These are phyloP conservation scores for Vaucheria bursata DNA, from an alignment of 352 stramenopile genomes.

Conservation along the genomic window DNA sequence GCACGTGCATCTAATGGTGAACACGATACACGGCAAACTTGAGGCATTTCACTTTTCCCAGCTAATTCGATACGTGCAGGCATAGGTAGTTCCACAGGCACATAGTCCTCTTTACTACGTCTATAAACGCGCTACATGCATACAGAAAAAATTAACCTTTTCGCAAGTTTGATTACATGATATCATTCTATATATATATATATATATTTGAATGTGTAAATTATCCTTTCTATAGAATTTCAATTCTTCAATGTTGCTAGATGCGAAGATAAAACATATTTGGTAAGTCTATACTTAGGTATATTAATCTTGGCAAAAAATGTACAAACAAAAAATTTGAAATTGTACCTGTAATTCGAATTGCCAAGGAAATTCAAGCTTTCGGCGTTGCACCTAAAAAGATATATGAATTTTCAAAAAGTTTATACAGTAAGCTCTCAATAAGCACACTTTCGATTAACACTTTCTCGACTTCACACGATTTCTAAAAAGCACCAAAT, in stretches of 20 bases:
- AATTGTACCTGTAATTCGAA: slow-evolving; percentile 39
- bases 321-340: background rate
- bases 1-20: slow-evolving; percentile 23
- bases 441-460: too few species aligned
- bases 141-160: background rate
- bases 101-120: background rate
- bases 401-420: too few species aligned
- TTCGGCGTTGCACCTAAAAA: background rate
- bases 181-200: too few species aligned
- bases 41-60: slow-evolving; percentile 28
- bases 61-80: slow-evolving; percentile 10
- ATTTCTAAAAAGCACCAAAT: too few species aligned
- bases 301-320: background rate
- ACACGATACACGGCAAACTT: slow-evolving; percentile 30
- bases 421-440: too few species aligned
- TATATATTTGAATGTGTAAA: background rate
- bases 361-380: slow-evolving; percentile 42
- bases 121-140: background rate
- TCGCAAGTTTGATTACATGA: background rate
- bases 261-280: too few species aligned
- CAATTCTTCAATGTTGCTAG: background rate
- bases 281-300: too few species aligned
- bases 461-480: too few species aligned
- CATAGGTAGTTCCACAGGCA: slow-evolving; percentile 4
- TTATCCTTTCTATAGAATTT: background rate